Conservation (phyloP, 75 land plant genomes). For the Sequoiadendron giganteum region DNA sequence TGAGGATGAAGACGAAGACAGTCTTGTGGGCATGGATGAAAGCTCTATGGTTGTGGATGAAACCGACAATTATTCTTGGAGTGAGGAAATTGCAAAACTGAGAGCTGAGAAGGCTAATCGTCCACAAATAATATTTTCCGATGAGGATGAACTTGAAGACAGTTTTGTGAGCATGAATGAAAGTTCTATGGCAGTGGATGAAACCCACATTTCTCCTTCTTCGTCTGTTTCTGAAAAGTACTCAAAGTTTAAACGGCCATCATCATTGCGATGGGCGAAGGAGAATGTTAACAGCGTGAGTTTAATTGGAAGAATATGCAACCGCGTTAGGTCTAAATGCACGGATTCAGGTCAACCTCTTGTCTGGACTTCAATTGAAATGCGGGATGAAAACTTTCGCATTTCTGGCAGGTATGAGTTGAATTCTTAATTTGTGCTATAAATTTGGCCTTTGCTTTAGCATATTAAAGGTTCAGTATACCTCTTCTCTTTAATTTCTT, state of each 20-base stretch:
- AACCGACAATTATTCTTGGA: background rate
- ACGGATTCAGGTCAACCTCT: background rate
- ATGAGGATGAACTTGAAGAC: background rate
- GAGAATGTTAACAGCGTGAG: background rate
- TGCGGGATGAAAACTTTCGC: background rate
- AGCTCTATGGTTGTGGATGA: background rate
- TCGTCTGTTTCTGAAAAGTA: background rate
- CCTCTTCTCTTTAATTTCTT: background rate
- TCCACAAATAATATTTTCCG: background rate
- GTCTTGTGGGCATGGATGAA: background rate
- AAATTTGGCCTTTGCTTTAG: background rate
- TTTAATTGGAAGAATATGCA: background rate
- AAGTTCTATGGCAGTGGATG: background rate
- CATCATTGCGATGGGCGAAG: background rate
- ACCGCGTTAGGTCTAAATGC: background rate
- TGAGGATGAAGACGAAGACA: background rate
- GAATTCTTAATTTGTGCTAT: background rate
- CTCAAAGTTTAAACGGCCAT: background rate
- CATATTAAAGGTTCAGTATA: background rate
- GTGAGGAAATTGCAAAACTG: background rate
- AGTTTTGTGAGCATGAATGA: background rate
- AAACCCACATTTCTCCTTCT: background rate
- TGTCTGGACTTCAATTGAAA: background rate
- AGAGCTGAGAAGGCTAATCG: background rate
- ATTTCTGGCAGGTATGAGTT: background rate